These are phyloP conservation scores for Cladosporium sp. DNA, from an alignment of 2,329 filamentous ascomycete species.

Conservation along the genomic window DNA sequence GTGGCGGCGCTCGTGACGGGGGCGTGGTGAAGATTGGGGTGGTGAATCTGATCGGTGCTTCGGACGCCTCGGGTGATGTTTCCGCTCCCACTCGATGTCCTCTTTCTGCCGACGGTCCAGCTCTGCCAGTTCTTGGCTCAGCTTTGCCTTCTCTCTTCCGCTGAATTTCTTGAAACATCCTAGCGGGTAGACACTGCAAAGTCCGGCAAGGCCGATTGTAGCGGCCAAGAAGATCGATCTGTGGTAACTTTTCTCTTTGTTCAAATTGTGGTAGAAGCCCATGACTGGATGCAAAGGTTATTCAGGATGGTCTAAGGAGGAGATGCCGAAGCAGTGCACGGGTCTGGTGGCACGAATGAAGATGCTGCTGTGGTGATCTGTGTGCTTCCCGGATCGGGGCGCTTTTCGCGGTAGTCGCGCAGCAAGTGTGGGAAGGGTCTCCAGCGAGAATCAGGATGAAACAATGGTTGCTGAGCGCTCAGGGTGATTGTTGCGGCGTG, in stretches of 20 bases:
- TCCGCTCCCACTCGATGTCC: constrained; percentile 23
- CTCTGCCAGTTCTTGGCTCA: constrained; percentile 22
- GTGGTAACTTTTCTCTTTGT: constrained; percentile 30
- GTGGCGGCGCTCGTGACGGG: constrained; percentile 20
- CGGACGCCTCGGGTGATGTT: constrained; percentile 19
- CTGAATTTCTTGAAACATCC: constrained; percentile 35
- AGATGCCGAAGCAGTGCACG: not conserved
- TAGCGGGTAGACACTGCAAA: constrained; percentile 34
- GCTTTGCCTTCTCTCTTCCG: constrained; percentile 27
- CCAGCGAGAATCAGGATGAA: too few relatives aligned
- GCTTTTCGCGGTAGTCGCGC: too few relatives aligned
- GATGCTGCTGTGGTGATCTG: too few relatives aligned
- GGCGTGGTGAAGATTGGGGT: constrained; percentile 20
- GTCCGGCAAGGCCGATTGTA: constrained; percentile 27
- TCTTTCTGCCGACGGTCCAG: constrained; percentile 21
- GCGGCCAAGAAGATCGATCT: constrained; percentile 29
- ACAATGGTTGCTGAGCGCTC: not conserved
- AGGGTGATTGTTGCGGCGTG: not conserved
- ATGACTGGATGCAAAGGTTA: constrained; percentile 1
- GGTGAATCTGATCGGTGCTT: constrained; percentile 27
- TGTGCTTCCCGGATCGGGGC: too few relatives aligned
- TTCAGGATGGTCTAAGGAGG: not conserved
- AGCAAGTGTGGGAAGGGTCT: too few relatives aligned
- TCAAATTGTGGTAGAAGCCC: constrained; percentile 27
- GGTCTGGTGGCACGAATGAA: too few relatives aligned